Conservation (phyloP, 129 eudicot species). For the Artemisia annua region DNA sequence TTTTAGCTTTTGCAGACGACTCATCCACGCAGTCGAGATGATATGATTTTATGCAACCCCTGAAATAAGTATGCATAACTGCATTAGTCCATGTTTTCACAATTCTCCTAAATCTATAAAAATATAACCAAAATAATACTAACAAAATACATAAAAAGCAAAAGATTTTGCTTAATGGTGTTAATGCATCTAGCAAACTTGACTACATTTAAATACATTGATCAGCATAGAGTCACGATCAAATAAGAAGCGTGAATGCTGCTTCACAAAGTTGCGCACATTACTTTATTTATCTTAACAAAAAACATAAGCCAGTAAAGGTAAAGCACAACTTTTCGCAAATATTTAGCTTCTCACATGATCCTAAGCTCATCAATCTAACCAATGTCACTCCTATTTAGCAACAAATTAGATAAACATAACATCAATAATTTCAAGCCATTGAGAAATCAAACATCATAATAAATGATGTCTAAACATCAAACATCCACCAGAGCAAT, state of each 20-base stretch:
- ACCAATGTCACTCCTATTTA: too few species aligned
- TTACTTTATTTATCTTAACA: too few species aligned
- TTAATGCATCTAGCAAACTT: background rate
- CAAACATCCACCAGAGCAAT: slow-evolving; percentile 2
- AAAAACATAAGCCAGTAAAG: too few species aligned
- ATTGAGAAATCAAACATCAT: background rate
- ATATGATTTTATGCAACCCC: slow-evolving; percentile 76
- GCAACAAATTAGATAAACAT: background rate
- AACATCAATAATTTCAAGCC: background rate
- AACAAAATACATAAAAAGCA: background rate
- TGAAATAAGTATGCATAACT: slow-evolving; percentile 41
- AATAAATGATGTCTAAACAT: background rate
- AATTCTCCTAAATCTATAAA: background rate
- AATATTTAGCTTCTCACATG: too few species aligned
- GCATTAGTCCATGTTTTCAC: slow-evolving; percentile 37
- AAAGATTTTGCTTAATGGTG: background rate
- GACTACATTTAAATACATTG: background rate
- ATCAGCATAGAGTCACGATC: background rate
- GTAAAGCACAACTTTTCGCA: too few species aligned
- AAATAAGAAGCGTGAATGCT: too few species aligned
- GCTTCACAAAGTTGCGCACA: too few species aligned
- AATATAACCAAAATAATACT: background rate
- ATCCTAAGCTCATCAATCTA: too few species aligned
- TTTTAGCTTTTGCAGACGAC: slow-evolving; percentile 38
- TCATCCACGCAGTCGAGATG: slow-evolving; percentile 63